These are phyloP conservation scores for Clavariopsis aquatica DNA, from an alignment of 495 filamentous ascomycete genomes.

Conservation along the genomic window DNA sequence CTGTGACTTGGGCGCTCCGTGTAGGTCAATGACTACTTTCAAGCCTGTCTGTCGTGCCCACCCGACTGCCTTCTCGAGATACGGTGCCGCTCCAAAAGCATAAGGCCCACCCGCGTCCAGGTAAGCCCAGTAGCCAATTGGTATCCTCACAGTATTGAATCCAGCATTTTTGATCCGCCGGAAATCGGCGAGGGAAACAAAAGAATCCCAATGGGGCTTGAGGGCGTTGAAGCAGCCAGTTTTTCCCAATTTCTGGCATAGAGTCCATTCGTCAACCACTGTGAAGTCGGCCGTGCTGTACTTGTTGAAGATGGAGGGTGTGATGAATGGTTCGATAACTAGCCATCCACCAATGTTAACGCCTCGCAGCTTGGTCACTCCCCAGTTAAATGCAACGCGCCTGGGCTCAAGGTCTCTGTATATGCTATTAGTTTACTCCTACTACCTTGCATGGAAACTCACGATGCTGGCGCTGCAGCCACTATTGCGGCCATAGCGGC, in stretches of 20 bases:
- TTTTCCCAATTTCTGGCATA: conserved; percentile 61
- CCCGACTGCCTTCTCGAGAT: conserved; percentile 50
- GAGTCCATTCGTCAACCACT: conserved; percentile 48
- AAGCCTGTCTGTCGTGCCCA: conserved; percentile 50
- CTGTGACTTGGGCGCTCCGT: conserved; percentile 46
- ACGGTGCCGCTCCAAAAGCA: conserved; percentile 50
- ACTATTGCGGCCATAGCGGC: background rate
- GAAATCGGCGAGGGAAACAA: conserved; percentile 44
- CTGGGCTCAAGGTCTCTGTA: conserved; percentile 7
- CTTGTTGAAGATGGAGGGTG: conserved; percentile 45
- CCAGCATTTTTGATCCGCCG: conserved; percentile 49
- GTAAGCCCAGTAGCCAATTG: conserved; percentile 55
- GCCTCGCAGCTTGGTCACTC: conserved; percentile 43
- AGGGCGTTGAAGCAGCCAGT: conserved; percentile 60
- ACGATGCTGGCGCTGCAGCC: background rate
- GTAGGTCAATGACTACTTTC: conserved; percentile 54
- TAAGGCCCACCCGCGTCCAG: conserved; percentile 49
- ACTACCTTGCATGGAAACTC: background rate
- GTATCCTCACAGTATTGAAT: conserved; percentile 54
- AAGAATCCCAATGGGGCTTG: conserved; percentile 61
- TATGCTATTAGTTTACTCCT: background rate
- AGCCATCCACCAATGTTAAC: conserved; percentile 51
- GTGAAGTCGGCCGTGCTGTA: conserved; percentile 20
- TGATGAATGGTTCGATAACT: conserved; percentile 50
- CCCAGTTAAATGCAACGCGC: conserved; percentile 38